phyloP scores from a whole-genome alignment of 2,329 filamentous ascomycete species.

The Colletotrichum musicola region DNA sequence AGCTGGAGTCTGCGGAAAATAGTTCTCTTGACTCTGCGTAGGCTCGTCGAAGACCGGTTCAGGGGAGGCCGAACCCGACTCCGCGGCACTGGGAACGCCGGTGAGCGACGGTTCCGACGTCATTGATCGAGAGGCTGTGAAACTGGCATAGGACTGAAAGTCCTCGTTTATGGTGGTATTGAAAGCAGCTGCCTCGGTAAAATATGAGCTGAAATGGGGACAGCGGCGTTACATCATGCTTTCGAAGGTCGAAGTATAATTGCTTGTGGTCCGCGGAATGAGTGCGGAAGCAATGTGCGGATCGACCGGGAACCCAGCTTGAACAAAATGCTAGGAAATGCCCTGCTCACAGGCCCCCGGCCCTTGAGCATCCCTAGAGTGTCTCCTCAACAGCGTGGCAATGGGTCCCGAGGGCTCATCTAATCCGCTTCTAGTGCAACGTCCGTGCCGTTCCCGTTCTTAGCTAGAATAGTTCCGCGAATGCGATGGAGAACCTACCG shows the following conservation, averaged over 20 bases:
- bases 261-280: neutral
- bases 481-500: neutral
- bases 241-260: neutral
- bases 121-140: constrained; percentile 5
- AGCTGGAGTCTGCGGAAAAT: neutral
- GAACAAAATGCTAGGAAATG: constrained; percentile 19
- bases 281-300: constrained; percentile 12
- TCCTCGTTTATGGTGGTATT: too few relatives aligned
- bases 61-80: constrained; percentile 9
- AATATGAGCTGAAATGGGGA: neutral
- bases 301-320: constrained; percentile 25
- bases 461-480: neutral
- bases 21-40: neutral
- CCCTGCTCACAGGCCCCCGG: constrained; percentile 10
- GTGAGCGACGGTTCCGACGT: constrained; percentile 11
- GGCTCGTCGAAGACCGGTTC: neutral
- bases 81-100: constrained; percentile 25
- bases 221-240: constrained; percentile 10
- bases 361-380: neutral
- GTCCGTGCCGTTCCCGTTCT: constrained; percentile 18
- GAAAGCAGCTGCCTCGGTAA: too few relatives aligned
- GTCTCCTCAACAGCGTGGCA: constrained; percentile 14
- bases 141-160: too few relatives aligned
- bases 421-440: constrained; percentile 22
- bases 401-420: neutral